A percentile compares a stretch with the other conserved stretches of the same genome.
These are phyloP conservation scores for Rhipidocladum racemiflorum DNA, from an alignment of 176 grass and related monocot genomes.

Conservation along the genomic window DNA sequence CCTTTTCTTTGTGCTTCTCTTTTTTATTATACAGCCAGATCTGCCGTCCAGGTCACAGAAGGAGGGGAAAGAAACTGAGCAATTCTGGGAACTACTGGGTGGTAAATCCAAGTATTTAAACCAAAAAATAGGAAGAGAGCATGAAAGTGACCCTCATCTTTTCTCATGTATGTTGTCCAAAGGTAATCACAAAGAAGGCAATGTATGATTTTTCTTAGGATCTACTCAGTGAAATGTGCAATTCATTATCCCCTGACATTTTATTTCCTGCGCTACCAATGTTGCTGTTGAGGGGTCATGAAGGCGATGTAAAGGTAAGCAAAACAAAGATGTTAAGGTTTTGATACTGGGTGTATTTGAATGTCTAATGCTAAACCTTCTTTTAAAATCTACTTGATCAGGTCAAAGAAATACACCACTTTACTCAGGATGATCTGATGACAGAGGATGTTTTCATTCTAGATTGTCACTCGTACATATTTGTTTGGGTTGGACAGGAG, in stretches of 20 bases:
- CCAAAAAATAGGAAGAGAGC: conserved; percentile 75
- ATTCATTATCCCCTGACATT: conserved; percentile 29
- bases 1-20: neutral
- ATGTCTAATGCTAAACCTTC: conserved; percentile 21
- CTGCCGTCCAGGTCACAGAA: conserved; percentile 72
- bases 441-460: conserved; percentile 89
- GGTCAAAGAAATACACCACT: conserved; percentile 86
- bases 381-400: conserved; percentile 36
- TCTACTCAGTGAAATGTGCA: neutral
- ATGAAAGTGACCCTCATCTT: conserved; percentile 82
- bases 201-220: neutral
- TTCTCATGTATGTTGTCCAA: conserved; percentile 75
- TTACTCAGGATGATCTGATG: conserved; percentile 91
- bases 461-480: conserved; percentile 70
- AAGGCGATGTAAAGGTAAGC: conserved; percentile 69
- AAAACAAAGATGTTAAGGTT: neutral
- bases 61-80: conserved; percentile 85
- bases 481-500: conserved; percentile 90
- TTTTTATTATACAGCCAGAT: conserved; percentile 65
- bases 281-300: conserved; percentile 12
- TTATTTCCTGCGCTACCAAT: neutral
- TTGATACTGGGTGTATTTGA: conserved; percentile 1
- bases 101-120: conserved; percentile 81
- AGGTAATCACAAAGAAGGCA: conserved; percentile 48
- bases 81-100: conserved; percentile 86